phyloP scores from a whole-genome alignment of 352 stramenopile genomes.

The Phytophthora megakarya region DNA sequence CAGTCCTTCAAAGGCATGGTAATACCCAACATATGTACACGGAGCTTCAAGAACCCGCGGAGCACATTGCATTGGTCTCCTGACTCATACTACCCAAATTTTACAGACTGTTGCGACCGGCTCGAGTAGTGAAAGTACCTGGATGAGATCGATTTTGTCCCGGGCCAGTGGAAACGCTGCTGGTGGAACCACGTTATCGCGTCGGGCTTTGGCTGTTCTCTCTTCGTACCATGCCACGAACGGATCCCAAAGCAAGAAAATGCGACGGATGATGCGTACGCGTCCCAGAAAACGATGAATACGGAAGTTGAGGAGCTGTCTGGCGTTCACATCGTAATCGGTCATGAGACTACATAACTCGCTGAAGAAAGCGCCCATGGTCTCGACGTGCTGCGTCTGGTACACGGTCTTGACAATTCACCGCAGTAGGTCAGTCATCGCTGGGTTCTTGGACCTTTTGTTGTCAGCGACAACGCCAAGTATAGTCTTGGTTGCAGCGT shows the following conservation, averaged over 20 bases:
- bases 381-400: background rate
- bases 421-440: background rate
- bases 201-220: no score
- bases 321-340: background rate
- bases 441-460: background rate
- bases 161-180: background rate
- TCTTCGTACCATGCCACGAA: no score
- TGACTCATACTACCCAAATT: background rate
- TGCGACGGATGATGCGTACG: background rate
- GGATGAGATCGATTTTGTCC: background rate
- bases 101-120: background rate
- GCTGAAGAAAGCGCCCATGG: background rate
- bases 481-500: background rate
- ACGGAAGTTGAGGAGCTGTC: background rate
- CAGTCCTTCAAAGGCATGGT: no score
- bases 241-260: background rate
- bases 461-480: background rate
- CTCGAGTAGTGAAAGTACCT: background rate
- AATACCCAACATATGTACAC: no score
- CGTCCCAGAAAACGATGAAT: background rate
- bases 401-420: background rate
- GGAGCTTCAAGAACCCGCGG: background rate
- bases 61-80: background rate
- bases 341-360: background rate
- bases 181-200: no score